Evolutionary conservation across 2,329 filamentous ascomycete species (phyloP).

Genomic region (Fusarium neocosmosporiellum): DNA sequence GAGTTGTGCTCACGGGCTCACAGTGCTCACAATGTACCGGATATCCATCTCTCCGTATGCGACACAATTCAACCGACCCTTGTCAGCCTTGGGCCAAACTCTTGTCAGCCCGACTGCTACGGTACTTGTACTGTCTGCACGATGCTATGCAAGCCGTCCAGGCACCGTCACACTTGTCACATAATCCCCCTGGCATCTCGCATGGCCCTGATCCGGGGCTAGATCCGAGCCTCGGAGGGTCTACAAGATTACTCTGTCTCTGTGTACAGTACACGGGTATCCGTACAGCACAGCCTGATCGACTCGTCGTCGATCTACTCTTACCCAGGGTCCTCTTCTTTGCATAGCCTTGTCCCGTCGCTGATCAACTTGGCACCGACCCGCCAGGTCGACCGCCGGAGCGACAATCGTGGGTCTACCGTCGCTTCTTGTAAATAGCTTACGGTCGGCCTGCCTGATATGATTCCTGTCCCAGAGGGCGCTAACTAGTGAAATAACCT

Average conservation of each 20-base stretch:
- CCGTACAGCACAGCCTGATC: conserved; percentile 7
- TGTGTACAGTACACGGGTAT: neutral
- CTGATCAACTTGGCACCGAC: conserved; percentile 35
- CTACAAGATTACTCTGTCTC: neutral
- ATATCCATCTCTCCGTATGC: neutral
- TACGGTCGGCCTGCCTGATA: conserved; percentile 29
- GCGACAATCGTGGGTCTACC: conserved; percentile 23
- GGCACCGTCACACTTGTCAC: conserved; percentile 35
- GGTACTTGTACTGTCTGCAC: conserved; percentile 1
- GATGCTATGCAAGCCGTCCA: conserved; percentile 29
- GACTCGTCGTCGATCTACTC: conserved; percentile 34
- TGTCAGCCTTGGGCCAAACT: conserved; percentile 21
- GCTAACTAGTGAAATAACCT: conserved; percentile 27
- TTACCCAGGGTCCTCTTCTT: conserved; percentile 24
- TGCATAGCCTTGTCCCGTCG: conserved; percentile 16
- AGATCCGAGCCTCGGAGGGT: conserved; percentile 18
- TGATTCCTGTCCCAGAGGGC: neutral
- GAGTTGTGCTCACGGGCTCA: conserved; percentile 17
- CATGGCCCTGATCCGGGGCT: conserved; percentile 20
- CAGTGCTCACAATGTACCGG: neutral
- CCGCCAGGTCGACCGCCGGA: neutral
- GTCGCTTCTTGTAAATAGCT: conserved; percentile 32
- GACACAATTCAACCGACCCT: neutral
- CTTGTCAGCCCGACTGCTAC: conserved; percentile 9
- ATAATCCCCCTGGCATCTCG: conserved; percentile 26